Evolutionary conservation across 139 green algal genomes (phyloP), one percentile per base, ranked within the genome.

Genomic region (Nannochloris sp.): DNA sequence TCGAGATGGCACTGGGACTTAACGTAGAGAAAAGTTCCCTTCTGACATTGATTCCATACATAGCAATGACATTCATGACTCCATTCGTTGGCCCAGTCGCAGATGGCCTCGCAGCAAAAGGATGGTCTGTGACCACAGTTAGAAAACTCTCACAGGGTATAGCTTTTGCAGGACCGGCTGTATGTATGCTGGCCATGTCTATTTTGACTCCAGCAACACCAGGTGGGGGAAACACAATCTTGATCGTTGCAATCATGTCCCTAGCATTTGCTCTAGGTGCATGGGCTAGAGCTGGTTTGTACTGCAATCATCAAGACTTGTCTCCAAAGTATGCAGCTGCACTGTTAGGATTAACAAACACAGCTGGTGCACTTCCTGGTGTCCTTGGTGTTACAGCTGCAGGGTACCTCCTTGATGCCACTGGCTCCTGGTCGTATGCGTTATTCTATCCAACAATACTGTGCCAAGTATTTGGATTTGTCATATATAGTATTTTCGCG

Each of bases 51-150:
- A 87, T 94, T 57, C 84, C 86, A 0, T 95, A 93, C 75, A 71
- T 96, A 2, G 82, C 87, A 20, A 95, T 95, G 89, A 87, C 82
- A 6, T n/a, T 62, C 40, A 92, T 94, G 83, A 94, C 85, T 3
- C 81, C 86, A 8, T 64, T 92, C 40, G 86, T 89, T 4, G 78
- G 79, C 13, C 71, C 76, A 6, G 61, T 84, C 2, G 79, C 81
- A 14, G 85, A 92, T 51, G 65, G 58, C 0, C 57, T 89, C n/a
- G 74, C 87, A 6, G 40, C 36, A 11, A 63, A 65, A 25, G 84
- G 81, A 26, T 85, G 74, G 76, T 56, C 56, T 11, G 37, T 89
- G 11, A 87, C 79, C 12, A 46, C 56, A 44, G 83, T 92, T 11
- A 76, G 87, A n/a, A 94, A 93, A 50, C 56, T 87, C 16, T 77